Conservation (phyloP, 2,329 filamentous ascomycete genomes). For the Chaetomium globosum region DNA sequence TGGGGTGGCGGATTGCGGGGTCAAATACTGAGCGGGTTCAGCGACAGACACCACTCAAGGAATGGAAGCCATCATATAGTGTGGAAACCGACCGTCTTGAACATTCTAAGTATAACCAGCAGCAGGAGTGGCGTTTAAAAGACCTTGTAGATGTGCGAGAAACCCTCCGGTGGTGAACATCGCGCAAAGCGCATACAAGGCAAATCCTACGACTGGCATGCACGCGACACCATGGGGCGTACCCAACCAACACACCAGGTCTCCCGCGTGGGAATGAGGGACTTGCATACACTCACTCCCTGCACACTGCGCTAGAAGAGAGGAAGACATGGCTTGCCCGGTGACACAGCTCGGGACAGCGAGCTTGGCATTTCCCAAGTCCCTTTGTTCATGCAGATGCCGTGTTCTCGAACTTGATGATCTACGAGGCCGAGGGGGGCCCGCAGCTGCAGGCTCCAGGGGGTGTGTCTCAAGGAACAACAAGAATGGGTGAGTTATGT, state of each 20-base stretch:
- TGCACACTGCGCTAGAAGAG: no score
- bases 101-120: background rate
- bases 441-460: slow-evolving; percentile 18
- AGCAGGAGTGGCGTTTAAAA: background rate
- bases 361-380: slow-evolving; percentile 20
- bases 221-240: background rate
- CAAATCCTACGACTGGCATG: background rate
- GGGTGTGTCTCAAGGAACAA: slow-evolving; percentile 2
- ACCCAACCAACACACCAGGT: background rate
- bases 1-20: slow-evolving; percentile 3
- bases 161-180: background rate
- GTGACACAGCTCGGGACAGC: slow-evolving; percentile 9
- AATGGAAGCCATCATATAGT: background rate
- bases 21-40: background rate
- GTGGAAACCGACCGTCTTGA: background rate
- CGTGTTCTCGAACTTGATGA: slow-evolving; percentile 21
- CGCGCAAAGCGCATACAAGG: background rate
- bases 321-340: background rate
- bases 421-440: slow-evolving; percentile 17
- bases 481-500: background rate
- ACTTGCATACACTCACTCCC: background rate
- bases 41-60: background rate
- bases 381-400: slow-evolving; percentile 19
- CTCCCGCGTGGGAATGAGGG: background rate
- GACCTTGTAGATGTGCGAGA: background rate